Evolutionary conservation across 176 grass and related monocot genomes (phyloP), one percentile per base, ranked within the genome.

Genomic region (Tuctoria greenei): DNA sequence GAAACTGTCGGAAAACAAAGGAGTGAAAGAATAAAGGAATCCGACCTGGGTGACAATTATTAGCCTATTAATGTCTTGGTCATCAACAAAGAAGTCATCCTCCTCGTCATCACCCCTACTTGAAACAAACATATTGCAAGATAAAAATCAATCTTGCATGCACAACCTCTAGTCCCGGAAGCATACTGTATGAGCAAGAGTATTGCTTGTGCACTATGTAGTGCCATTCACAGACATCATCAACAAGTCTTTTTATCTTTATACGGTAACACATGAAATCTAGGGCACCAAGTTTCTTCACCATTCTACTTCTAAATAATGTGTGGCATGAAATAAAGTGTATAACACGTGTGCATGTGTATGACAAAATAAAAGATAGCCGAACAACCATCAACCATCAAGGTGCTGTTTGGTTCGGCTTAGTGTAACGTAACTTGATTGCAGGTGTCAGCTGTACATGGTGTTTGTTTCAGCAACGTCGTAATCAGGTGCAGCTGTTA

Each of bases 21-120:
- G 64, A 12, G n/a, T 50, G 26, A 71, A 45, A 31, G 31, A 31
- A 31, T 18, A 52, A 27, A 52, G 23, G 64, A 84, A 81, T 58
- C 72, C 69, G 82, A 99, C 96, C 85, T 95, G 96, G 1, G 92
- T 99, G 25, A 99, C 89, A 44, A 99, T 99, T 79, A 99, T 90
- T 69, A 99, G 85, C 77, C 89, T 88, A 74, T 87, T 89, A 70
- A 99, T 83, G 64, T 99, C 92, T 88, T 90, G 96, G 59, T 99
- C 96, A 8, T 95, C 91, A 40, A 99, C 88, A 90, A 90, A 89
- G 61, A 89, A 88, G 74, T 95, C 89, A 36, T 95, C 96, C 39
- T 95, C 95, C 46, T 95, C 96, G 6, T 92, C 89, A 81, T 95
- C 85, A 20, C 85, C 82, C 87, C 89, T 98, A 75, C 66, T 84